Conservation (phyloP, 768 basidiomycete species). For the Clathrus columnatus region DNA sequence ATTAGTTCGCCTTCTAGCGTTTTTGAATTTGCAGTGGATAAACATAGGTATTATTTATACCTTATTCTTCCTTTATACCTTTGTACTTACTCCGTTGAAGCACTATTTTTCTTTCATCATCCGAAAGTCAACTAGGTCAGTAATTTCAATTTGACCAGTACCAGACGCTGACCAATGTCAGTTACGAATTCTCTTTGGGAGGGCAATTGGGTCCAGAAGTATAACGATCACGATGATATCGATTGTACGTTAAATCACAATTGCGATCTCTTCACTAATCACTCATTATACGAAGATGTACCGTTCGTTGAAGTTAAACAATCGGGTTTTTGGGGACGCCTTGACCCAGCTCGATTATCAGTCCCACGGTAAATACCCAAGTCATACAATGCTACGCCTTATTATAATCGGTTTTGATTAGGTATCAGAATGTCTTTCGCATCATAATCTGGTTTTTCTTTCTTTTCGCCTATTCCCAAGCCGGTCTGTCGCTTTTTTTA, state of each 20-base stretch:
- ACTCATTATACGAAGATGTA: slow-evolving; percentile 43
- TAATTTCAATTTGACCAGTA: background rate
- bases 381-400: background rate
- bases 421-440: slow-evolving; percentile 82
- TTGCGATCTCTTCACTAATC: slow-evolving; percentile 7
- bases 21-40: slow-evolving; percentile 87
- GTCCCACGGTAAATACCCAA: slow-evolving; percentile 53
- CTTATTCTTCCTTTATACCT: background rate
- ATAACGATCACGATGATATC: slow-evolving; percentile 66
- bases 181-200: slow-evolving; percentile 79
- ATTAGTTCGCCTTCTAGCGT: slow-evolving; percentile 65
- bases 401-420: slow-evolving; percentile 17
- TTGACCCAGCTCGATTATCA: slow-evolving; percentile 68
- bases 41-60: slow-evolving; percentile 53
- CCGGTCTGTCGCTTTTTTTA: slow-evolving; percentile 38
- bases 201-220: slow-evolving; percentile 72
- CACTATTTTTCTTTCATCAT: slow-evolving; percentile 77
- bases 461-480: slow-evolving; percentile 73
- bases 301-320: slow-evolving; percentile 50
- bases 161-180: slow-evolving; percentile 20
- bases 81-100: slow-evolving; percentile 28
- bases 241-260: slow-evolving; percentile 46
- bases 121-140: slow-evolving; percentile 73
- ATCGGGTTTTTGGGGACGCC: slow-evolving; percentile 54
- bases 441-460: slow-evolving; percentile 72